Conservation (phyloP, 2,329 filamentous ascomycete genomes). For the Trichothecium roseum region DNA sequence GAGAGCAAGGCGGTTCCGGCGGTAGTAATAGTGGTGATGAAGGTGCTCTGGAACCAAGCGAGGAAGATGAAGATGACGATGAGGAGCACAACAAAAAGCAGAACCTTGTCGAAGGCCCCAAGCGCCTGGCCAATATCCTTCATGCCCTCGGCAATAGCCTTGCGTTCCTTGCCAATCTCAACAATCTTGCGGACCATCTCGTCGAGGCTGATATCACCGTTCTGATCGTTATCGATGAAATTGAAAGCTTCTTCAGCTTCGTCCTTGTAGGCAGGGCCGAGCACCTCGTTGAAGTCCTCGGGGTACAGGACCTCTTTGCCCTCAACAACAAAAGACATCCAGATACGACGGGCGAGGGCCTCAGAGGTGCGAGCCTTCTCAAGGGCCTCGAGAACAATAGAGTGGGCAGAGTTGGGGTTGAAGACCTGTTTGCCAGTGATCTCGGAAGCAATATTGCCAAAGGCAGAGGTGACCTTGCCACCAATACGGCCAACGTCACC, state of each 20-base stretch:
- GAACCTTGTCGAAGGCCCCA: slow-evolving; percentile 76
- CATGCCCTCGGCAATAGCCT: slow-evolving; percentile 86
- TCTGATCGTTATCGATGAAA: slow-evolving; percentile 73
- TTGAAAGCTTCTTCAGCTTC: slow-evolving; percentile 82
- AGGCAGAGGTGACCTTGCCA: slow-evolving; percentile 86
- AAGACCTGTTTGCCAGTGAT: slow-evolving; percentile 94
- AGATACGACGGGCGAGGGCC: slow-evolving; percentile 85
- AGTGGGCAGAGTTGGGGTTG: slow-evolving; percentile 83
- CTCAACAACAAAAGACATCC: slow-evolving; percentile 97
- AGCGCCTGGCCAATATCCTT: slow-evolving; percentile 96
- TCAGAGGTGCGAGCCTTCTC: slow-evolving; percentile 78
- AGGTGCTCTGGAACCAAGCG: slow-evolving; percentile 79
- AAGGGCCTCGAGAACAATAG: slow-evolving; percentile 77
- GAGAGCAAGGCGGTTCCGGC: slow-evolving; percentile 88
- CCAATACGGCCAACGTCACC: slow-evolving; percentile 71
- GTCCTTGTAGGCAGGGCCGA: slow-evolving; percentile 60
- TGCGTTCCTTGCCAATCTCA: slow-evolving; percentile 75
- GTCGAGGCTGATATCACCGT: slow-evolving; percentile 89
- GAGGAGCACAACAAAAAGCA: slow-evolving; percentile 71
- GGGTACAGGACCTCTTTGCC: slow-evolving; percentile 67
- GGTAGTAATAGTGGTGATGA: slow-evolving; percentile 76
- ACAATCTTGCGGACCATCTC: slow-evolving; percentile 87
- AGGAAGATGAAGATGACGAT: slow-evolving; percentile 72
- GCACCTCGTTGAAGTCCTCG: slow-evolving; percentile 80
- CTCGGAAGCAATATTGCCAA: slow-evolving; percentile 88